Base-by-base conservation (phyloP, 306 rosid species). In the Argentina anserina region DNA sequence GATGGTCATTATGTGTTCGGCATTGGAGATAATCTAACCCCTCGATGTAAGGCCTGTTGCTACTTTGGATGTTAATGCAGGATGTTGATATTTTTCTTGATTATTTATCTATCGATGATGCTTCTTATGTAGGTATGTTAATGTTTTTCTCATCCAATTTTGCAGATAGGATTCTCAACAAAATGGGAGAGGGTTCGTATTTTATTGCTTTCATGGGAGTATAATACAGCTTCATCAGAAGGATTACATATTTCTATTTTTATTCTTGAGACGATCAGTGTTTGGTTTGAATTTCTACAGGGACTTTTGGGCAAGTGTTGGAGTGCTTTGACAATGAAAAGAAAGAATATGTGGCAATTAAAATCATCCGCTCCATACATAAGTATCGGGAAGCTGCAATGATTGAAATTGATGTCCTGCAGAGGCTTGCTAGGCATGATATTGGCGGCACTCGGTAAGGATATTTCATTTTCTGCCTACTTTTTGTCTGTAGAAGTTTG, bases 261-360 rank as follows among this genome's bases (percentile, higher is more conserved):
- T 29, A 18, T 47, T 68, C 3, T 58, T 69, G 7, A 18, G 28
- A 18, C 20, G 29, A 60, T 46, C 61, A n/a, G 26, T n/a, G 29
- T 43, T 65, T 74, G 65, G 70, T 52, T 46, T 26, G 63, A 75
- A 49, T 80, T 61, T 61, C 40, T 75, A 40, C 80, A 88, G 97
- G 97, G 58, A 87, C 97, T 47, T 90, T 90, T 80, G 97, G 97
- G 61, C 94, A 87, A 84, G 97, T 88, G 33, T 81, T 88, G 77
- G 97, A 90, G 77, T 90, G 94, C 70, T 43, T 90, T 50, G 94
- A 88, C 79, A 79, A 80, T 76, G 97, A 88, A 75, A 90, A 84
- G 81, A 86, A 87, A 63, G 90, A 90, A 84, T 42, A 73, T 42
- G 94, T 90, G 68, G 94, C 94, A 47, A 85, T 88, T 76, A 88